A percentile compares a stretch with the other conserved stretches of the same genome.
phyloP scores from a whole-genome alignment of 1,284 basidiomycete species.

The Pterulicium gracile region DNA sequence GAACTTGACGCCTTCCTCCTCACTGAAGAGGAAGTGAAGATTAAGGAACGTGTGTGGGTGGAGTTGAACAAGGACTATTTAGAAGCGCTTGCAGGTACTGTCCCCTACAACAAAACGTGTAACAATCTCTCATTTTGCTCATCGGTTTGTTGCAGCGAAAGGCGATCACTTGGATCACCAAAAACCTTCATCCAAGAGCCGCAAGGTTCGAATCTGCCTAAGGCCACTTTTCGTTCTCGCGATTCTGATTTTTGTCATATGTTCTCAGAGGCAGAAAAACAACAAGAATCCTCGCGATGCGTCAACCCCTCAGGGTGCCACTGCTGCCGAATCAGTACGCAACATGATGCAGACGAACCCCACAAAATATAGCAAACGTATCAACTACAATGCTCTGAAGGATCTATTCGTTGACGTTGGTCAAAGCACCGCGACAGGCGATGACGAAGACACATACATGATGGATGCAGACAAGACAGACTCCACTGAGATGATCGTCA shows the following conservation, averaged over 20 bases:
- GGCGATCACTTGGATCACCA: slow-evolving; percentile 47
- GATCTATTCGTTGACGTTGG: slow-evolving; percentile 52
- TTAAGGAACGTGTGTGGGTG: slow-evolving; percentile 95
- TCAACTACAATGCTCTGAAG: slow-evolving; percentile 82
- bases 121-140: slow-evolving; percentile 22
- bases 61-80: slow-evolving; percentile 93
- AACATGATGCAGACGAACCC: slow-evolving; percentile 74
- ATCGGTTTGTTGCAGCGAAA: slow-evolving; percentile 50
- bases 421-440: slow-evolving; percentile 37
- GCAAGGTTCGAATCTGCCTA: slow-evolving; percentile 59
- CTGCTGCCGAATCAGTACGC: slow-evolving; percentile 71
- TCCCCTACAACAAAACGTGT: too few species aligned
- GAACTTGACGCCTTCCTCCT: slow-evolving; percentile 86
- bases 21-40: slow-evolving; percentile 75
- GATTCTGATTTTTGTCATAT: too few species aligned
- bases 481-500: slow-evolving; percentile 30
- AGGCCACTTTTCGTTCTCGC: too few species aligned
- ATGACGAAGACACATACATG: slow-evolving; percentile 34
- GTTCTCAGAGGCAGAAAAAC: slow-evolving; percentile 56
- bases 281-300: slow-evolving; percentile 63
- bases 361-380: slow-evolving; percentile 72
- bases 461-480: slow-evolving; percentile 31
- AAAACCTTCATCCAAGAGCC: slow-evolving; percentile 42
- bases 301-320: slow-evolving; percentile 59
- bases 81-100: slow-evolving; percentile 77